Percentiles rank a stretch among this genome's conserved stretches.
These are phyloP conservation scores for Pinus tabuliformis DNA, from an alignment of 75 land plant species.

Conservation along the genomic window DNA sequence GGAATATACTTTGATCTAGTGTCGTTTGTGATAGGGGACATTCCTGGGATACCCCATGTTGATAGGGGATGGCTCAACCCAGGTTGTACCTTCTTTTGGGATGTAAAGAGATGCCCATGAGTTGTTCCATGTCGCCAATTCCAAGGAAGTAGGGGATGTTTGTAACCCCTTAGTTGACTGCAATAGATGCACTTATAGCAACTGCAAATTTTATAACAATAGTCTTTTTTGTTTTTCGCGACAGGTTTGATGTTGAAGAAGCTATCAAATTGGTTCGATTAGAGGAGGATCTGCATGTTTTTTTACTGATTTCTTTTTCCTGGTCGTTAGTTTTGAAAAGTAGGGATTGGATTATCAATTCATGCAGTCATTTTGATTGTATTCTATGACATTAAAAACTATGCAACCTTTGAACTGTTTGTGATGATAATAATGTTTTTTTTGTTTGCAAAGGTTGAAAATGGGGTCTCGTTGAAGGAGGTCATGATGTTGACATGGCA, in stretches of 20 bases:
- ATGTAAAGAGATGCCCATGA: too few species aligned
- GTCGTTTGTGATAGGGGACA: too few species aligned
- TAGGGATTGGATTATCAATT: too few species aligned
- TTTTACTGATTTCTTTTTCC: neutral
- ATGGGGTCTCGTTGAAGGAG: constrained; percentile 98
- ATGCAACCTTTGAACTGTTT: neutral
- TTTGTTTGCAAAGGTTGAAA: constrained; percentile 42
- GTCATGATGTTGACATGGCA: constrained; percentile 94
- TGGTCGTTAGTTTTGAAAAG: neutral
- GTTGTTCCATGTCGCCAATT: too few species aligned
- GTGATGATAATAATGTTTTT: neutral
- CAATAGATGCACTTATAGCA: constrained; percentile 80
- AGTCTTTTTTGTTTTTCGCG: constrained; percentile 68
- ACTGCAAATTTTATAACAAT: constrained; percentile 79
- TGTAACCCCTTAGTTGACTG: constrained; percentile 35
- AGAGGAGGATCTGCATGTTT: constrained; percentile 93
- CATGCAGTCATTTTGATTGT: neutral
- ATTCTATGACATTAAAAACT: neutral
- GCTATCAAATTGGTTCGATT: constrained; percentile 85
- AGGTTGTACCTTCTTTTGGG: too few species aligned
- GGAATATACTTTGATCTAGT: too few species aligned
- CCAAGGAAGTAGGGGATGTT: too few species aligned
- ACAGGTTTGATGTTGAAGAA: constrained; percentile 73
- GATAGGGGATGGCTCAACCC: too few species aligned
- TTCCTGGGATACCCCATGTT: too few species aligned